Base-by-base conservation (phyloP, 257 asterid species). In the Thymus quinquecostatus region DNA sequence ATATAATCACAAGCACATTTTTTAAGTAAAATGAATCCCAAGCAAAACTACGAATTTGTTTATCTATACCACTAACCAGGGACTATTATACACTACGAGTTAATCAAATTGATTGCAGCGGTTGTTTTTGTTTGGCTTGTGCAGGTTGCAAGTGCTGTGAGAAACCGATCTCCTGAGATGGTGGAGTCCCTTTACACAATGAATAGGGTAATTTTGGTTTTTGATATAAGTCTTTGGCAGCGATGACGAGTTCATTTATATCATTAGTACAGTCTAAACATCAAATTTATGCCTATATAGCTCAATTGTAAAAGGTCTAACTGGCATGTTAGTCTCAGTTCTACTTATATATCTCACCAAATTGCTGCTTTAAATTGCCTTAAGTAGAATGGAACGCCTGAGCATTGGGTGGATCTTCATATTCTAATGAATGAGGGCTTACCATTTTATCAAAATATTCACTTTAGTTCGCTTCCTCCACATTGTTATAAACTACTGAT, bases 101-200 rank as follows among this genome's bases (percentile, higher is more conserved):
- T 12, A 49, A 44, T 68, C 44, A 50, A 40, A 72, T 53, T 64
- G 72, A 69, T 47, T 38, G 76, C 63, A 13, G 70, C n/a, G 48
- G 60, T 51, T 71, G 44, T n/a, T 30, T 70, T 56, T 64, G 40
- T 72, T 68, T 55, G 75, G 36, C 66, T 6, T 67, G 77, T 75
- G 69, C 83, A 92, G 98, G 91, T 92, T 64, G 91, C 89, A 61
- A 77, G 86, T 76, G 83, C 87, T 60, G 88, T 93, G 81, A 78
- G 83, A 75, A 82, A 74, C 72, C 85, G 98, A 55, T 77, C 96
- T 62, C 64, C 79, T 0, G 97, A 91, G 36, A 93, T 91, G 98
- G 96, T 80, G 78, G 98, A 93, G 80, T 82, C 97, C 69, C 86
- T 93, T 60, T 89, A 79, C 87, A 75, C 86, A 43, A 86, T 81